Conservation (phyloP, 176 grass and related monocot species). For the Raddia guianensis region DNA sequence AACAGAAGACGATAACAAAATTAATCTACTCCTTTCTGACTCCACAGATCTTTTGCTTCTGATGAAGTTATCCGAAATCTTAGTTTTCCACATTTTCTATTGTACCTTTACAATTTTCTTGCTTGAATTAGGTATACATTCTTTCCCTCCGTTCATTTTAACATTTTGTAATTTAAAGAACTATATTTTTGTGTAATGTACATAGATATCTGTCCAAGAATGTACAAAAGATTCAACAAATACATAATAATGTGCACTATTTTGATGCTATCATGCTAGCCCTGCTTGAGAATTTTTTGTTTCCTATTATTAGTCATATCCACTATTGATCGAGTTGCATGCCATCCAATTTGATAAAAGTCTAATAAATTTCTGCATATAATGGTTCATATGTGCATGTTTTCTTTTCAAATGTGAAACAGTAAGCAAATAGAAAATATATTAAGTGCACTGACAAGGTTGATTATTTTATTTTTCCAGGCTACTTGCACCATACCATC, state of each 20-base stretch:
- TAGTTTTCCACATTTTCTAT: not conserved
- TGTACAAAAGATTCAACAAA: not conserved
- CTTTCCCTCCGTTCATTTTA: constrained; percentile 12
- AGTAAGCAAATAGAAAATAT: not conserved
- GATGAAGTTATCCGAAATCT: constrained; percentile 5
- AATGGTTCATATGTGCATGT: too few relatives aligned
- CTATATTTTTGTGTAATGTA: not conserved
- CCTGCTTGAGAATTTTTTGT: too few relatives aligned
- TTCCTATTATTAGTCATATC: too few relatives aligned
- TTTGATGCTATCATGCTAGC: not conserved
- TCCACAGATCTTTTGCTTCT: not conserved
- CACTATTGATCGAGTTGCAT: too few relatives aligned
- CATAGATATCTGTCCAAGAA: not conserved
- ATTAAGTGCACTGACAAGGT: not conserved
- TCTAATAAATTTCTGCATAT: too few relatives aligned
- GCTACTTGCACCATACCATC: constrained; percentile 85
- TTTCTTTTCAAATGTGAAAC: too few relatives aligned
- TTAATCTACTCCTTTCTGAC: not conserved
- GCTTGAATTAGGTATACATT: constrained; percentile 17
- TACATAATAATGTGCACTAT: not conserved
- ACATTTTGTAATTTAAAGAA: constrained; percentile 2
- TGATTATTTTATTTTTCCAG: constrained; percentile 49
- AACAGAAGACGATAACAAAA: not conserved
- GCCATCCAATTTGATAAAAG: too few relatives aligned
- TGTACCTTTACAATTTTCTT: not conserved